Percentiles rank a stretch among this genome's conserved stretches.
These are phyloP conservation scores for Camelina neglecta DNA, from an alignment of 345 rosid species.

Conservation along the genomic window DNA sequence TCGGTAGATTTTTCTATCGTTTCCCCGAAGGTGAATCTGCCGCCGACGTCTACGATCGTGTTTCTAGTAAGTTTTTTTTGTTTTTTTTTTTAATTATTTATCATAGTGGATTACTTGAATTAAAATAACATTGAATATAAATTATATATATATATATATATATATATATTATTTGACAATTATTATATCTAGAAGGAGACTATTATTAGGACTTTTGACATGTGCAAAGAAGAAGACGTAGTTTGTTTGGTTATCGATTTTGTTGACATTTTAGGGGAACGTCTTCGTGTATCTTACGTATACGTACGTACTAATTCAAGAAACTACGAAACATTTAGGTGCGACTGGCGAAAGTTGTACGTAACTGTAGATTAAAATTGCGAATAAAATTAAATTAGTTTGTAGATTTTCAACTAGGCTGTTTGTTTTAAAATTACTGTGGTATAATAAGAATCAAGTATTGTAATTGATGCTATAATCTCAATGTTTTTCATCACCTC, in stretches of 20 bases:
- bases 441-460: too few relatives aligned
- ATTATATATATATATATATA: too few relatives aligned
- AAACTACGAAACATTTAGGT: neutral
- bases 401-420: neutral
- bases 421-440: neutral
- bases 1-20: conserved; percentile 85
- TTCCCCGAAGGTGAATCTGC: conserved; percentile 99
- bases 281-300: neutral
- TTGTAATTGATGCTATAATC: too few relatives aligned
- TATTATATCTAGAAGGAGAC: too few relatives aligned
- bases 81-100: too few relatives aligned
- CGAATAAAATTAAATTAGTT: neutral
- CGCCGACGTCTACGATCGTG: conserved; percentile 93
- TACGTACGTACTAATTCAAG: neutral
- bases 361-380: neutral
- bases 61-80: conserved; percentile 62
- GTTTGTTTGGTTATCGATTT: conserved; percentile 14
- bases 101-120: too few relatives aligned
- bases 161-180: too few relatives aligned
- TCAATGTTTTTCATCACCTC: too few relatives aligned
- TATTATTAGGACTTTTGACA: conserved; percentile 14
- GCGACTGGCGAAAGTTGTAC: neutral
- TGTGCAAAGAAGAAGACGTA: conserved; percentile 27
- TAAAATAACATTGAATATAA: too few relatives aligned
- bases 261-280: neutral